Percentiles rank a stretch among this genome's conserved stretches.
These are phyloP conservation scores for Neurospora pannonica DNA, from an alignment of 495 filamentous ascomycete species.

Conservation along the genomic window DNA sequence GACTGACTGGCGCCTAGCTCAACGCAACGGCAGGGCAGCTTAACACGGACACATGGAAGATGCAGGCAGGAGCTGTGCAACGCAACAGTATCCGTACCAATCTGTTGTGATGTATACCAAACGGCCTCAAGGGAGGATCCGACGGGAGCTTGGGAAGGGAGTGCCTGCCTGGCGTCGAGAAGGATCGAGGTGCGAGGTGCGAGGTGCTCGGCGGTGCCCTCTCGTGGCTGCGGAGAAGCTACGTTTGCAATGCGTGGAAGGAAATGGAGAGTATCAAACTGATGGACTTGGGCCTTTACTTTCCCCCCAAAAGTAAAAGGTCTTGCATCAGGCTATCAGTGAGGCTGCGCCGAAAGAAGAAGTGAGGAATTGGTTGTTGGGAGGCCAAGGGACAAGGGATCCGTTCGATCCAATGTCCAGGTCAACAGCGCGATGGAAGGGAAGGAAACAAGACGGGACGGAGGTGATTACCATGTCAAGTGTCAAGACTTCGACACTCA, in stretches of 20 bases:
- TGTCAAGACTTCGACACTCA: neutral
- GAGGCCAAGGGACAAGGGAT: neutral
- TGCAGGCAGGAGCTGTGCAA: neutral
- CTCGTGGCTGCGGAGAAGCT: neutral
- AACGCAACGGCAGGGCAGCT: neutral
- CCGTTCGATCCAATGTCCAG: neutral
- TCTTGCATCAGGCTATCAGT: neutral
- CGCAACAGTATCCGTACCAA: neutral
- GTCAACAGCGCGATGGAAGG: neutral
- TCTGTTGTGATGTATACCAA: too few species aligned
- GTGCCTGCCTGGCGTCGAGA: neutral
- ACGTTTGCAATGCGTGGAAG: neutral
- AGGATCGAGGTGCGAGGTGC: neutral
- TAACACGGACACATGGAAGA: neutral
- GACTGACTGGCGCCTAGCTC: neutral
- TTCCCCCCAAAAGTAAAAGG: neutral
- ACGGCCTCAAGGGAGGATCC: neutral
- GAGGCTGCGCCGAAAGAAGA: neutral
- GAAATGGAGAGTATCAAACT: neutral
- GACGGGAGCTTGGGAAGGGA: neutral
- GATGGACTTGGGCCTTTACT: neutral
- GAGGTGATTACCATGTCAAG: neutral
- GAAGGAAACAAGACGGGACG: neutral
- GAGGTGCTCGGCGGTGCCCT: neutral
- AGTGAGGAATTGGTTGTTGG: neutral